Evolutionary conservation across 495 filamentous ascomycete genomes (phyloP).

Genomic region (Aspergillus nidulans): DNA sequence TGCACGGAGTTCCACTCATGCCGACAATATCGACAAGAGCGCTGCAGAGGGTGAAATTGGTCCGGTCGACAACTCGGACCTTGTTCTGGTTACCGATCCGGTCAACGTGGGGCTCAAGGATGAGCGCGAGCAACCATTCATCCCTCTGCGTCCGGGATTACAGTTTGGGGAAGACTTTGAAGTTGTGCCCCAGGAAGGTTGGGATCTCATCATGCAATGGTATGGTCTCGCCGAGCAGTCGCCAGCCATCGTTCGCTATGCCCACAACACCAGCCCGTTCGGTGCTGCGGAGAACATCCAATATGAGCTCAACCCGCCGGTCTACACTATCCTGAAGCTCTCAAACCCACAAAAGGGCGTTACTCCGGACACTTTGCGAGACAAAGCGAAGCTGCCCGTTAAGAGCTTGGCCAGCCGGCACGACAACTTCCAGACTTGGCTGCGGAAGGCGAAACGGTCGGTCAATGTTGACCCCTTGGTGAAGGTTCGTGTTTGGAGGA

Average conservation of each 20-base stretch:
- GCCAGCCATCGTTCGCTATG: constrained; percentile 68
- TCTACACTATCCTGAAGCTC: constrained; percentile 82
- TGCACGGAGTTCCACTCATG: constrained; percentile 57
- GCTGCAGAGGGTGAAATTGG: constrained; percentile 62
- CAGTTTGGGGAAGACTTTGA: constrained; percentile 64
- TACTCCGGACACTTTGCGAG: constrained; percentile 56
- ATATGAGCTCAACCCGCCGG: constrained; percentile 79
- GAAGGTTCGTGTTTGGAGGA: constrained; percentile 77
- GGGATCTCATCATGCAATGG: constrained; percentile 76
- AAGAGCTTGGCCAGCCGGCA: constrained; percentile 65
- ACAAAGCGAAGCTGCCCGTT: constrained; percentile 54
- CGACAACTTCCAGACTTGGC: constrained; percentile 63
- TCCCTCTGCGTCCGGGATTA: constrained; percentile 72
- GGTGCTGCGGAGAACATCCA: constrained; percentile 60
- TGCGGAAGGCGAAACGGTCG: constrained; percentile 65
- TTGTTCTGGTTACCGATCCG: constrained; percentile 43
- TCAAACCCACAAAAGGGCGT: constrained; percentile 51
- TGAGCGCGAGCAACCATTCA: constrained; percentile 56
- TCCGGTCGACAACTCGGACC: constrained; percentile 81
- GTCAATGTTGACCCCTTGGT: constrained; percentile 58
- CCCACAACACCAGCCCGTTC: constrained; percentile 66
- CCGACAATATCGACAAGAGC: constrained; percentile 53
- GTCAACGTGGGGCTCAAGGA: constrained; percentile 41
- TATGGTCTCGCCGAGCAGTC: constrained; percentile 71
- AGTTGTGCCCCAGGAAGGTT: constrained; percentile 71